Conservation (phyloP, 2,329 filamentous ascomycete species). For the Colletotrichum kahawae region DNA sequence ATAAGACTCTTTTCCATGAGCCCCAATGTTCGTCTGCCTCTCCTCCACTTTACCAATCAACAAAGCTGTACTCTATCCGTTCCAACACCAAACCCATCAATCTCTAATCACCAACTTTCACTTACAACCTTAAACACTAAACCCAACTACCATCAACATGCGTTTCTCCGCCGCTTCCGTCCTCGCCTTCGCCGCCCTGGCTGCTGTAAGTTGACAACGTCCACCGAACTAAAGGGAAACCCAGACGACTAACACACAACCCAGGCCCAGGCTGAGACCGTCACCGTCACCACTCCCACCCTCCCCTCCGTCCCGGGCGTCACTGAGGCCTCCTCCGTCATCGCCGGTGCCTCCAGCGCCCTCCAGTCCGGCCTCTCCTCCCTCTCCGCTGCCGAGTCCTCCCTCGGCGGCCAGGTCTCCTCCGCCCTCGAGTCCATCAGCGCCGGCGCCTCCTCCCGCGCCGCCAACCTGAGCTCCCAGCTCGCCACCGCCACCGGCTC, state of each 20-base stretch:
- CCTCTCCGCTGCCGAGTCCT: slow-evolving; percentile 28
- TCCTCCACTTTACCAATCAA: not conserved
- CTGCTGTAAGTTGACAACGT: slow-evolving; percentile 26
- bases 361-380: slow-evolving; percentile 17
- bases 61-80: not conserved
- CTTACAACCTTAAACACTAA: not conserved
- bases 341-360: not conserved
- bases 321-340: slow-evolving; percentile 5
- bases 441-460: not conserved
- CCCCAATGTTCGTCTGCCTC: not conserved
- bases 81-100: not conserved
- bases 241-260: not conserved
- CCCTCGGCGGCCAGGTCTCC: slow-evolving; percentile 25
- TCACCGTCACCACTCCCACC: slow-evolving; percentile 21
- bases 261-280: slow-evolving; percentile 23
- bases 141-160: slow-evolving; percentile 40
- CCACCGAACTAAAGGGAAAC: not conserved
- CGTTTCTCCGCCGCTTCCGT: slow-evolving; percentile 43
- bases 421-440: slow-evolving; percentile 8
- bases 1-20: slow-evolving; percentile 14
- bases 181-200: slow-evolving; percentile 39
- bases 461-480: slow-evolving; percentile 29
- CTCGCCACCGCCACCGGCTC: slow-evolving; percentile 26
- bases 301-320: slow-evolving; percentile 18
- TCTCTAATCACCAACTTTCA: not conserved